Evolutionary conservation across 768 basidiomycete species (phyloP), one percentile per base, ranked within the genome.

Genomic region (Amanita brunnescens): DNA sequence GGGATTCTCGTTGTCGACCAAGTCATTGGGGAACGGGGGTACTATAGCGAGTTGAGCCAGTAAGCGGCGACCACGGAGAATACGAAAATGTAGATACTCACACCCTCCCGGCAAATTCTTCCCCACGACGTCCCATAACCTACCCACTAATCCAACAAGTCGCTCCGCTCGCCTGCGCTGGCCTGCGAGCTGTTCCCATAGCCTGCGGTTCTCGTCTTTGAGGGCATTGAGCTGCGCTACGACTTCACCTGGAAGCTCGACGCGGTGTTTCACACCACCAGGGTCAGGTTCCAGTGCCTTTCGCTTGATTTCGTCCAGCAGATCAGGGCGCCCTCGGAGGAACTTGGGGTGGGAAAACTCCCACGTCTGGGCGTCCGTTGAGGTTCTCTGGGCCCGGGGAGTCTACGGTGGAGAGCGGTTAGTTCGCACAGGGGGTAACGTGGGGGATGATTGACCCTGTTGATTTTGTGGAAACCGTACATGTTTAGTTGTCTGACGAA

Each of bases 381-480:
- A 84, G 0, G 87, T 86, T 56, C 87, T 80, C 61, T 90, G 85
- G 5, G 88, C 85, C 43, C 90, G 84, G 21, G 88, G 88, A 3
- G 88, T 88, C 80, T 88, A 51, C 51, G 46, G 39, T 48, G 51
- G 39, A 37, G 30, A 37, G 18, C 46, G 40, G 41, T 50, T 30
- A 43, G 33, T 23, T 33, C 53, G 55, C 53, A 29, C 14, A 18
- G 52, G 52, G 34, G 34, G 49, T 43, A 24, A 45, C 21, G 9
- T 35, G 53, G 44, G 44, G 35, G 24, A 13, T 51, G 10, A 72
- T 79, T 55, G 52, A 88, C 85, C 68, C 89, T 77, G 65, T 91
- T 91, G 68, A 90, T 90, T 70, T 94, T 94, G 71, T 91, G 90
- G 67, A 94, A 95, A 23, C 91, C 91, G 61, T 93, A 95, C 89